These are phyloP conservation scores for Wallacemonas rigidus DNA, from an alignment of 208 protist genomes.

Conservation along the genomic window DNA sequence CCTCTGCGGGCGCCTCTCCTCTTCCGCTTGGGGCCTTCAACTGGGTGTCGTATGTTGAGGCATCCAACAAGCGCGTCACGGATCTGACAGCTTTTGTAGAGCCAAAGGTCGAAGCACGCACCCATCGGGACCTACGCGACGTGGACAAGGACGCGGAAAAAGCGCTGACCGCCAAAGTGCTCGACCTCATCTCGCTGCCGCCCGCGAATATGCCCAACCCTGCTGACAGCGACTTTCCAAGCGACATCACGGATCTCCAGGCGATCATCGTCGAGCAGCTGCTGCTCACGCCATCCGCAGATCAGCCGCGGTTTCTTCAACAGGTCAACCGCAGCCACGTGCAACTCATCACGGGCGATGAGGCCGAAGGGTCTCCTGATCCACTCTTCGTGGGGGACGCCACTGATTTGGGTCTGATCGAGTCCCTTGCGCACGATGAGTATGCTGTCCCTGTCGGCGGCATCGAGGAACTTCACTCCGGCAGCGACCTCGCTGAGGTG, in stretches of 20 bases:
- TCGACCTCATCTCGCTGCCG: slow-evolving; percentile 62
- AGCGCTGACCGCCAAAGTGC: slow-evolving; percentile 56
- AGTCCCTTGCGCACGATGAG: slow-evolving; percentile 16
- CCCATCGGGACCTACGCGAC: slow-evolving; percentile 38
- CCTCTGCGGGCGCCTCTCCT: neutral
- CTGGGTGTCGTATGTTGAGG: slow-evolving; percentile 43
- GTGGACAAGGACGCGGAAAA: slow-evolving; percentile 78
- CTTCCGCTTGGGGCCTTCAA: slow-evolving; percentile 32
- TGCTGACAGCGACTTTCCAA: slow-evolving; percentile 81
- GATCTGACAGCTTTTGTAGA: neutral
- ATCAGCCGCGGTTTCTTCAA: slow-evolving; percentile 69
- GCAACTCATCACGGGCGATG: slow-evolving; percentile 68
- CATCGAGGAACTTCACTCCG: slow-evolving; percentile 19
- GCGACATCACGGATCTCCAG: slow-evolving; percentile 66
- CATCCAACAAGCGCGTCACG: slow-evolving; percentile 19
- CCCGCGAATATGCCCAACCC: slow-evolving; percentile 40
- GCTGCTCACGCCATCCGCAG: slow-evolving; percentile 65
- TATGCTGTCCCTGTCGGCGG: slow-evolving; percentile 14
- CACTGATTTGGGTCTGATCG: slow-evolving; percentile 16
- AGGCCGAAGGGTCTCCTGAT: slow-evolving; percentile 21
- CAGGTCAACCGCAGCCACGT: slow-evolving; percentile 86
- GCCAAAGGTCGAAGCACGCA: slow-evolving; percentile 5
- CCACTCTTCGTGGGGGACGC: slow-evolving; percentile 19
- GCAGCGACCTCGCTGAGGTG: slow-evolving; percentile 16
- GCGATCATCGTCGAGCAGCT: slow-evolving; percentile 86